These are phyloP conservation scores for Zygnema cylindricum DNA, from an alignment of 139 green algal genomes.

Conservation along the genomic window DNA sequence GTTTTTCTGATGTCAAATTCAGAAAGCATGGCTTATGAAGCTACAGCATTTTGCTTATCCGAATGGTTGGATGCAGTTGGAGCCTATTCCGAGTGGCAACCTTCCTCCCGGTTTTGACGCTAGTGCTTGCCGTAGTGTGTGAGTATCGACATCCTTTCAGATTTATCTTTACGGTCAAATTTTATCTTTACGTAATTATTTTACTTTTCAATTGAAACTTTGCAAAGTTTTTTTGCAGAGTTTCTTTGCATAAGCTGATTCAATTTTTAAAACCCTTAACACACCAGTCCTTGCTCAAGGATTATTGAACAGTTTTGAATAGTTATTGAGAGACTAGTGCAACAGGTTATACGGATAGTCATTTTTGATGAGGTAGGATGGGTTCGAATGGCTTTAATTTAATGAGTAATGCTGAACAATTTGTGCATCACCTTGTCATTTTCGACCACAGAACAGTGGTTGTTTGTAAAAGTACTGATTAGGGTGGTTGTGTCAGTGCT, in stretches of 20 bases:
- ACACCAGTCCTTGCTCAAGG: no score
- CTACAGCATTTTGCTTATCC: conserved; percentile 3
- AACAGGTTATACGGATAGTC: no score
- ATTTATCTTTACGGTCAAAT: background rate
- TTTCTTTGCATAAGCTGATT: background rate
- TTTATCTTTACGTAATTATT: background rate
- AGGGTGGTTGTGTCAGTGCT: background rate
- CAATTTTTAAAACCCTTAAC: background rate
- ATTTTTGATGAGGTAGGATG: no score
- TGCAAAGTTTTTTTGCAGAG: background rate
- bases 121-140: conserved; percentile 37
- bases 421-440: background rate
- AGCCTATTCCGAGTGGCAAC: conserved; percentile 25
- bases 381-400: no score
- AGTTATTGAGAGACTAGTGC: no score
- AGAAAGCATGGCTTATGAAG: no score
- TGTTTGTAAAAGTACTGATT: background rate
- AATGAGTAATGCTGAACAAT: no score
- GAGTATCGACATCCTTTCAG: no score
- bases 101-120: conserved; percentile 38
- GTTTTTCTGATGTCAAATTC: no score
- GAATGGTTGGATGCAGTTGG: conserved; percentile 34
- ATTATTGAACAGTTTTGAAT: no score
- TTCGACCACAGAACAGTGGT: background rate
- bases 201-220: conserved; percentile 1